Evolutionary conservation across 2,329 filamentous ascomycete species (phyloP), one percentile per base, ranked within the genome.

Genomic region (Dendrostoma leiphaemia): DNA sequence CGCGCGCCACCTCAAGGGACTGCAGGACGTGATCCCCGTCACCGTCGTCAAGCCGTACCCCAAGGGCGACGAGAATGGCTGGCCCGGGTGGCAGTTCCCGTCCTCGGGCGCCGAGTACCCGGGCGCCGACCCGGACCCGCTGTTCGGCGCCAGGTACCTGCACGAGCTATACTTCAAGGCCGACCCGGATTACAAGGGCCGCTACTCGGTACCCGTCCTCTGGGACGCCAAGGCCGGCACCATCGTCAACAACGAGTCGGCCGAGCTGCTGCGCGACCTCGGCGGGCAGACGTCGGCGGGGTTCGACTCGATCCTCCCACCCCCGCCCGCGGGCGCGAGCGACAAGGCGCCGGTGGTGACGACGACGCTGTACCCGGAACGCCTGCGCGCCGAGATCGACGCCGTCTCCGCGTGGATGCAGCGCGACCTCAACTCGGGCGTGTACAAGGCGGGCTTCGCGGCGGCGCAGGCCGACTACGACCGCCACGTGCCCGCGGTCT

Each of bases 41-140:
- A 83, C 80, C 1, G 71, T 86, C 4, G 83, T 88, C 1, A 81
- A 80, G 60, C 79, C 85, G 0, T 88, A 88, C 58, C 85, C 85
- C 0, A 89, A 88, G 64, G 84, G 83, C 48, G 77, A 85, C 60
- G 74, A 79, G 17, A 76, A 79, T 7, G 84, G 84, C 31, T 86
- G 82, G 80, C 81, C 81, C 0, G 84, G 82, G 13, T 85, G 82
- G 82, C 72, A 74, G 28, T 88, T 88, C 60, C 78, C 82, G 0
- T 67, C 68, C 3, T 71, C 72, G 0, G 65, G 78, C 51, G 69
- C 77, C 44, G 73, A 79, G 59, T 87, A 86, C 62, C 78, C 77
- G 17, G 79, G 74, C 15, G 78, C 85, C 6, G 86, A 83, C 0
- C 73, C 78, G 3, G 85, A 88, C 62, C 74, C 78, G 28, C 71